Base-by-base conservation (phyloP, 495 filamentous ascomycete genomes). In the Niebla homalea region DNA sequence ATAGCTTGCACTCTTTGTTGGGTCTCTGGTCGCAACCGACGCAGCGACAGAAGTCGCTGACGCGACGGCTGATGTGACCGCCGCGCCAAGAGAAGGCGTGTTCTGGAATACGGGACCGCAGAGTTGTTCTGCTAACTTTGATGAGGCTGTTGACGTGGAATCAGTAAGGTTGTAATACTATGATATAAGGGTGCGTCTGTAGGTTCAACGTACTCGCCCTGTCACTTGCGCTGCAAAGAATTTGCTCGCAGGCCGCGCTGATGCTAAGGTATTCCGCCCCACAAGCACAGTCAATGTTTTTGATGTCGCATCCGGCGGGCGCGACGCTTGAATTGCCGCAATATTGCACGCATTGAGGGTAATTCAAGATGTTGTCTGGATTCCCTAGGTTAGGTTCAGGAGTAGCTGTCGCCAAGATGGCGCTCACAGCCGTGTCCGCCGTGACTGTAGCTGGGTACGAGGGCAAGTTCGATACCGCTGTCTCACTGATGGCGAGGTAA, bases 11-110 rank as follows among this genome's bases (percentile, higher is more conserved):
- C 39, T 22, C 8, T 55, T 37, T 15, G 53, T 55, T 1, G 53
- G 53, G 42, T 55, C 53, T 6, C 36, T 20, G n/a, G 36, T 79
- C 80, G 36, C 70, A 76, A 7, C 18, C 5, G 2, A 18, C 41
- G 20, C 39, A 12, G 53, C 72, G 70, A 60, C 77, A 79, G 39
- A 74, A 76, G 55, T 75, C 77, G 59, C 73, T 72, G 62, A 76
- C 26, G 20, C 25, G 35, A 32, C n/a, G 16, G 26, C 26, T 32
- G 26, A 6, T 32, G 26, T 8, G 7, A 32, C 26, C 12, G 26
- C 26, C 12, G 26, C 7, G 26, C 26, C 26, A 11, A 32, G 26
- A 32, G 26, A 32, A 3, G 26, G 26, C 7, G 26, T 8, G 35
- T 51, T 45, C 15, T 26, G 36, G 18, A 44, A 51, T 7, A 19